Evolutionary conservation across 495 filamentous ascomycete genomes (phyloP).

Genomic region (Aspergillus bertholletiae): DNA sequence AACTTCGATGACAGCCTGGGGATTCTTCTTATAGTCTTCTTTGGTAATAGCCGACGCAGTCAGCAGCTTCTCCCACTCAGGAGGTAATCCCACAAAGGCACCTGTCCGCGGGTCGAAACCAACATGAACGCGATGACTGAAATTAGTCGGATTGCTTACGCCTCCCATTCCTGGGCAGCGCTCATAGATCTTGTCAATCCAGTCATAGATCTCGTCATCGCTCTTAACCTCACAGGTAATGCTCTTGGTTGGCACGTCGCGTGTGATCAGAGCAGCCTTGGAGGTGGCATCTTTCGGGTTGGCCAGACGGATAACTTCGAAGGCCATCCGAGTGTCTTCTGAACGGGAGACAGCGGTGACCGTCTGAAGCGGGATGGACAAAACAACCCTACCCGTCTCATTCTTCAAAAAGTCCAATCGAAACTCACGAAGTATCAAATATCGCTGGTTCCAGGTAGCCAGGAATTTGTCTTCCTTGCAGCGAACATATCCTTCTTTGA

Average conservation of each 20-base stretch:
- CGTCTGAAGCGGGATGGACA: constrained; percentile 77
- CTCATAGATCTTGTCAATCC: constrained; percentile 96
- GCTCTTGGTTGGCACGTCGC: constrained; percentile 76
- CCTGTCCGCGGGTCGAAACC: constrained; percentile 93
- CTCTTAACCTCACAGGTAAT: constrained; percentile 86
- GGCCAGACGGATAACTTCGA: constrained; percentile 78
- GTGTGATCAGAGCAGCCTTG: constrained; percentile 54
- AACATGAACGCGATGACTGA: constrained; percentile 93
- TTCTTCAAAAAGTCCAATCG: constrained; percentile 89
- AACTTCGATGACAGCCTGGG: constrained; percentile 96
- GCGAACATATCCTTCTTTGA: constrained; percentile 85
- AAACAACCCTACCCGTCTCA: constrained; percentile 75
- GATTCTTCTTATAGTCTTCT: constrained; percentile 96
- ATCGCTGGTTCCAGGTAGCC: constrained; percentile 88
- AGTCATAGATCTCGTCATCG: constrained; percentile 95
- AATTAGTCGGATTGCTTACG: constrained; percentile 97
- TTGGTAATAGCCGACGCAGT: constrained; percentile 95
- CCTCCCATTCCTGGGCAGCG: constrained; percentile 96
- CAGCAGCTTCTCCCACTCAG: constrained; percentile 94
- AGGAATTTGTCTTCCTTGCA: constrained; percentile 84
- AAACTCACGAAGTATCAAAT: constrained; percentile 81
- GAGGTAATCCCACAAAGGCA: constrained; percentile 86
- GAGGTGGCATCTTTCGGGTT: constrained; percentile 59
- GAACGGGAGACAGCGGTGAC: constrained; percentile 81
- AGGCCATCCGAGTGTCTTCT: constrained; percentile 81